Conservation (phyloP, 2,329 filamentous ascomycete species). For the Tolypocladium tropicale region DNA sequence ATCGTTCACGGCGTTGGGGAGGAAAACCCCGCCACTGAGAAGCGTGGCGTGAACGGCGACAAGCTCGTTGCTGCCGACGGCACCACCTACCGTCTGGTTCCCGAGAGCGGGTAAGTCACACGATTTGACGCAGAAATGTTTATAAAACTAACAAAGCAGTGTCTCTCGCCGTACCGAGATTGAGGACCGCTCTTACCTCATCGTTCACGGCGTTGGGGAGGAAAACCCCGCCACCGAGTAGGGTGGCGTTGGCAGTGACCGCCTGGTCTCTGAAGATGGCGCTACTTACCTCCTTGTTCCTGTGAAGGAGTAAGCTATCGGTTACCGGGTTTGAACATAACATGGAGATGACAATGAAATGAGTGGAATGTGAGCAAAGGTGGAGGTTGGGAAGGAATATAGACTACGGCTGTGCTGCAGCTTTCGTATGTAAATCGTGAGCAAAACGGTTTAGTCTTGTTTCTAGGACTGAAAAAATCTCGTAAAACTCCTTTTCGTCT, state of each 20-base stretch:
- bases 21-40: not conserved
- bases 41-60: not conserved
- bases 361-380: not conserved
- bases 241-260: not conserved
- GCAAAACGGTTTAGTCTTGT: not conserved
- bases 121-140: not conserved
- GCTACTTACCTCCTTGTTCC: not conserved
- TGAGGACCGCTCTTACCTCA: not conserved
- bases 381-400: not conserved
- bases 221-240: not conserved
- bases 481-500: not conserved
- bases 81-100: not conserved
- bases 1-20: not conserved
- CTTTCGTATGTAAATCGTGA: not conserved
- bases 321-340: not conserved
- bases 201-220: not conserved
- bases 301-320: not conserved
- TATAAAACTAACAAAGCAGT: not conserved
- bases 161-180: not conserved
- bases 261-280: not conserved
- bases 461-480: not conserved
- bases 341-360: not conserved
- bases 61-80: not conserved
- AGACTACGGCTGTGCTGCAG: not conserved
- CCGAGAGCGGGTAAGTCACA: not conserved